Conservation (phyloP, 129 eudicot genomes). For the Centella asiatica region DNA sequence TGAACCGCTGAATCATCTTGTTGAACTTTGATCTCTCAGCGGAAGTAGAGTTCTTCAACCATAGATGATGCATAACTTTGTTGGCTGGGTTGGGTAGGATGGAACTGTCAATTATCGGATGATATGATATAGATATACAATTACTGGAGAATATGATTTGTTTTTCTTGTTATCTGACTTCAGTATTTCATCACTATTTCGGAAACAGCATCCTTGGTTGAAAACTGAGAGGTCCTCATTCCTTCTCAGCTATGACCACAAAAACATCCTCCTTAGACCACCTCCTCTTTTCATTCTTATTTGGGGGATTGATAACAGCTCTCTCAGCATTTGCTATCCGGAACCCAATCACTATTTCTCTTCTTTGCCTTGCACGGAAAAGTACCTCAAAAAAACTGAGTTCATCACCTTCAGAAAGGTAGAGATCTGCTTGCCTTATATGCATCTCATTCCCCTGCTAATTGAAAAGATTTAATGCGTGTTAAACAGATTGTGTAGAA, state of each 20-base stretch:
- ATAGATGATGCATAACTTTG: no score
- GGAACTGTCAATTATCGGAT: no score
- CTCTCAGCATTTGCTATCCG: conserved; percentile 54
- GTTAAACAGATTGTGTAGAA: neutral
- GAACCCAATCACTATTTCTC: conserved; percentile 68
- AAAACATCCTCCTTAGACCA: conserved; percentile 73
- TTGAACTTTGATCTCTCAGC: no score
- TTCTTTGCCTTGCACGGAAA: conserved; percentile 67
- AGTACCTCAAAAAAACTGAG: conserved; percentile 68
- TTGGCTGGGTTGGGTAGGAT: no score
- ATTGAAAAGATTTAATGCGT: neutral
- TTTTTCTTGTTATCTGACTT: no score
- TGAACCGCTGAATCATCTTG: no score
- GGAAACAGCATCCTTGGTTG: no score
- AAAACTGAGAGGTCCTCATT: conserved; percentile 20
- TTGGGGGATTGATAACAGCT: conserved; percentile 66
- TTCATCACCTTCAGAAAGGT: conserved; percentile 61
- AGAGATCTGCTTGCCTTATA: conserved; percentile 68
- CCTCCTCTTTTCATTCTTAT: conserved; percentile 40
- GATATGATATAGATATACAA: no score
- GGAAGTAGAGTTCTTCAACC: no score
- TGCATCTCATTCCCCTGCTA: conserved; percentile 78
- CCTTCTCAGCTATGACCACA: conserved; percentile 85
- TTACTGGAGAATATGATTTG: no score
- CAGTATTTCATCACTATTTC: no score